Conservation (phyloP, 2,329 filamentous ascomycete genomes). For the Pseudocercospora musae region DNA sequence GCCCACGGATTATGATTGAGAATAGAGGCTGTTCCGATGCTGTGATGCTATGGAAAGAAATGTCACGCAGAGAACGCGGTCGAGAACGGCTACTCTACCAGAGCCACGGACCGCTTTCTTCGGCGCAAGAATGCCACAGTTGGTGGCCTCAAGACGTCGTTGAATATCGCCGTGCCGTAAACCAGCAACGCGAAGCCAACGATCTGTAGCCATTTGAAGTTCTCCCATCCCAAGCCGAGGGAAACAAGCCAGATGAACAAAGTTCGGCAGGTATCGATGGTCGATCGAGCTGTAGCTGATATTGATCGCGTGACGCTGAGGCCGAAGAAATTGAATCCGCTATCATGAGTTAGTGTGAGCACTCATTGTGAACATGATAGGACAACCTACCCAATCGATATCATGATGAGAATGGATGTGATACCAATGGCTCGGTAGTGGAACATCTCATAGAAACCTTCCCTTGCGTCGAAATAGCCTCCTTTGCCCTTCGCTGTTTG, state of each 20-base stretch:
- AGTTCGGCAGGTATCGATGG: conserved; percentile 95
- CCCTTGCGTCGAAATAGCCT: conserved; percentile 86
- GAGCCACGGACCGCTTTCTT: conserved; percentile 24
- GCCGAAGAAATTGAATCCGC: conserved; percentile 98
- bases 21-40: not conserved
- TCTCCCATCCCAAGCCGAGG: conserved; percentile 90
- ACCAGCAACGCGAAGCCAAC: conserved; percentile 83
- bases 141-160: conserved; percentile 84
- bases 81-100: conserved; percentile 8
- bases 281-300: conserved; percentile 88
- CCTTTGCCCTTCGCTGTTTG: conserved; percentile 67
- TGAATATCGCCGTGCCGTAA: conserved; percentile 96
- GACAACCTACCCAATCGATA: conserved; percentile 80
- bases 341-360: conserved; percentile 37
- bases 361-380: not conserved
- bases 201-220: conserved; percentile 86
- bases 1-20: conserved; percentile 28
- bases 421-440: conserved; percentile 67
- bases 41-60: not conserved
- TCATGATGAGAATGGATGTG: conserved; percentile 87
- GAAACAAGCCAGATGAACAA: conserved; percentile 98
- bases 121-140: conserved; percentile 31
- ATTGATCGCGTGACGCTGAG: conserved; percentile 86
- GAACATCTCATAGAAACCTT: conserved; percentile 79
- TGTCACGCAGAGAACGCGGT: not conserved